Evolutionary conservation across 2,329 filamentous ascomycete species (phyloP).

Genomic region (Xylaria sp.): DNA sequence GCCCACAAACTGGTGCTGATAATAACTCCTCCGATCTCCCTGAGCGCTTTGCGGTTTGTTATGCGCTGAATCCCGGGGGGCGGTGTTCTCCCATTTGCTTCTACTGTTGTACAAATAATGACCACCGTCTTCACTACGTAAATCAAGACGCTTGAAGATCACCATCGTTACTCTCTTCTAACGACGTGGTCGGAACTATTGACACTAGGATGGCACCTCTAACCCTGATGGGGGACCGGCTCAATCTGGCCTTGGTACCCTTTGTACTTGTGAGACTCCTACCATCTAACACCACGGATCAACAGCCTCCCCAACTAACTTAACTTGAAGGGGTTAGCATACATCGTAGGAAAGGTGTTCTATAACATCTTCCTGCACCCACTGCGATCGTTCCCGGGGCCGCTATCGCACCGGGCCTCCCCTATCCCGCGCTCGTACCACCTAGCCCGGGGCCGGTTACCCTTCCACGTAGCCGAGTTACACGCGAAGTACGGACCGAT

Average conservation of each 20-base stretch:
- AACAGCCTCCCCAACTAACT: not conserved
- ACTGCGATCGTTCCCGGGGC: slow-evolving; percentile 14
- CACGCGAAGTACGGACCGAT: slow-evolving; percentile 16
- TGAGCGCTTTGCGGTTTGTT: too few relatives aligned
- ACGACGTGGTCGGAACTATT: not conserved
- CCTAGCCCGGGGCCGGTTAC: not conserved
- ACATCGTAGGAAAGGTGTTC: not conserved
- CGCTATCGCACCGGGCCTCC: slow-evolving; percentile 1
- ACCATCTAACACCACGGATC: not conserved
- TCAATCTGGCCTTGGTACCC: not conserved
- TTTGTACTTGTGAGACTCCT: not conserved
- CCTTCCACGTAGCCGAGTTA: not conserved
- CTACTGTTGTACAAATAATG: too few relatives aligned
- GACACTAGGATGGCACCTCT: not conserved
- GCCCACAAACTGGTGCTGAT: too few relatives aligned
- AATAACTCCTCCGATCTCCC: too few relatives aligned
- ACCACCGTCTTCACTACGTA: not conserved
- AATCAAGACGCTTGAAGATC: not conserved
- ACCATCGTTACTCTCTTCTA: not conserved
- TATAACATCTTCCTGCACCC: slow-evolving; percentile 20
- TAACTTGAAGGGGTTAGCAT: not conserved
- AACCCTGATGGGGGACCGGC: not conserved
- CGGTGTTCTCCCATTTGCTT: too few relatives aligned
- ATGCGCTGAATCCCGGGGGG: too few relatives aligned
- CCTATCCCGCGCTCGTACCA: not conserved